Conservation (phyloP, 352 stramenopile genomes). For the Aphanomyces cochlioides region DNA sequence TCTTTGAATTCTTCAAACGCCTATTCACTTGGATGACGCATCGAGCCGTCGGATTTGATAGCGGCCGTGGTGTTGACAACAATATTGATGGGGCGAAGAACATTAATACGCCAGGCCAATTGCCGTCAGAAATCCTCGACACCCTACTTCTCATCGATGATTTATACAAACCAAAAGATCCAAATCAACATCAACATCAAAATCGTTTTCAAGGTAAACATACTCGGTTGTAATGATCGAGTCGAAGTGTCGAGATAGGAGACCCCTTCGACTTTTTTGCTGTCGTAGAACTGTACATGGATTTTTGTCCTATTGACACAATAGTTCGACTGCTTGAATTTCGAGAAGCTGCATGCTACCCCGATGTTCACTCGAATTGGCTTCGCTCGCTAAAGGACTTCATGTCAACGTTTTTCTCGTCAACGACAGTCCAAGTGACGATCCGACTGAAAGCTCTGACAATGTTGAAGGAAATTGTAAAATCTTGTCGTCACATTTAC, state of each 20-base stretch:
- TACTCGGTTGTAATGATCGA: constrained; percentile 4
- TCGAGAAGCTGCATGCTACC: constrained; percentile 57
- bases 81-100: constrained; percentile 40
- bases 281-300: constrained; percentile 69
- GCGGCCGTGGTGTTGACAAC: constrained; percentile 23
- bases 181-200: neutral
- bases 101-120: constrained; percentile 52
- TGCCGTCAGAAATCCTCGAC: constrained; percentile 74
- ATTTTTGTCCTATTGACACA: constrained; percentile 52
- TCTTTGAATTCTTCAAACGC: constrained; percentile 66
- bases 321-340: constrained; percentile 59
- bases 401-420: constrained; percentile 67
- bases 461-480: constrained; percentile 65
- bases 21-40: constrained; percentile 64
- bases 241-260: constrained; percentile 26
- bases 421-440: constrained; percentile 39
- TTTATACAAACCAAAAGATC: constrained; percentile 47
- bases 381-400: constrained; percentile 48
- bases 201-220: constrained; percentile 16
- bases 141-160: constrained; percentile 72
- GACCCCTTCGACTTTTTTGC: constrained; percentile 72
- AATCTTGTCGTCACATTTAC: constrained; percentile 70
- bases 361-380: constrained; percentile 66
- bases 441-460: constrained; percentile 70
- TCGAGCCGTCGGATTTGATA: constrained; percentile 23